These are phyloP conservation scores for Scutellaria barbata DNA, from an alignment of 257 asterid genomes.

Conservation along the genomic window DNA sequence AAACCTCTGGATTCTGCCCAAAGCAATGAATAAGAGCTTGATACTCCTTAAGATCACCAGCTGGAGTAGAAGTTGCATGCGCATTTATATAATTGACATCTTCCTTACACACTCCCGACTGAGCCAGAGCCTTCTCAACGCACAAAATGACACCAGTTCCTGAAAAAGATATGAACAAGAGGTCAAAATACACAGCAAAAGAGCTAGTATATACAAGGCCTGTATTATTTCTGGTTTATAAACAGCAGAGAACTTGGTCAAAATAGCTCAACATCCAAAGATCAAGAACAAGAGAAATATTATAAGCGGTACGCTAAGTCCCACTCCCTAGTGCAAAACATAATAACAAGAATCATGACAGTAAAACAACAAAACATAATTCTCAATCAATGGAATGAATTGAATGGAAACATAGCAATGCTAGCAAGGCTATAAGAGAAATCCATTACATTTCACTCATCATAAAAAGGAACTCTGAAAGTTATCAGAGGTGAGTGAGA, in stretches of 20 bases:
- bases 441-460: neutral
- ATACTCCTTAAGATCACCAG: constrained; percentile 86
- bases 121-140: constrained; percentile 84
- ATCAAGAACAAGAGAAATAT: constrained; percentile 4
- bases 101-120: constrained; percentile 76
- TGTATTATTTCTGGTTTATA: neutral
- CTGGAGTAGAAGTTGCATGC: constrained; percentile 85
- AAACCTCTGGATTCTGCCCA: constrained; percentile 88
- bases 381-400: neutral
- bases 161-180: constrained; percentile 36
- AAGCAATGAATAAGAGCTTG: constrained; percentile 80
- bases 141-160: constrained; percentile 86
- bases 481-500: neutral
- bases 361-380: neutral
- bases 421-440: neutral
- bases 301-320: neutral
- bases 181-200: constrained; percentile 32
- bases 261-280: neutral
- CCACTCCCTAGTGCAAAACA: neutral
- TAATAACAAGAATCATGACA: neutral
- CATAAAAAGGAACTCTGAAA: neutral
- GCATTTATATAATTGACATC: constrained; percentile 90
- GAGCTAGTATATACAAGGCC: neutral
- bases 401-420: neutral
- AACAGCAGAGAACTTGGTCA: constrained; percentile 1